phyloP scores from a whole-genome alignment of 768 basidiomycete species.

The Leccinum incarnatum region DNA sequence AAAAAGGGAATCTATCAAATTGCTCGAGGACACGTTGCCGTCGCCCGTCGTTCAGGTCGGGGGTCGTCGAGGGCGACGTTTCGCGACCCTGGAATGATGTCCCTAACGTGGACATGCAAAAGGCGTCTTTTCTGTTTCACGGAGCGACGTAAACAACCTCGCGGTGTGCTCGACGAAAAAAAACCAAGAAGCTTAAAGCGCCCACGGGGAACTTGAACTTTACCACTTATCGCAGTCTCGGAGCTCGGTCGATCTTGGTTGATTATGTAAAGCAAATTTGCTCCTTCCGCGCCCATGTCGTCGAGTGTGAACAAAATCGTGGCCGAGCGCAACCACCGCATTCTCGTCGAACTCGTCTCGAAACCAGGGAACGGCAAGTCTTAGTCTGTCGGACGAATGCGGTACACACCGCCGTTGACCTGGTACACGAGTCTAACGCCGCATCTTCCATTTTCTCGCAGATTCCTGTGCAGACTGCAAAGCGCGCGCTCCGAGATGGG shows the following conservation, averaged over 20 bases:
- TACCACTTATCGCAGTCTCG: neutral
- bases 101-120: conserved; percentile 13
- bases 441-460: conserved; percentile 31
- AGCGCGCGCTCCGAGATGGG: conserved; percentile 84
- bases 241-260: conserved; percentile 10
- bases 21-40: conserved; percentile 22
- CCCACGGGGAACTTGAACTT: neutral
- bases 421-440: neutral
- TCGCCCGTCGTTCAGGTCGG: conserved; percentile 14
- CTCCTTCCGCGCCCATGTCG: conserved; percentile 24
- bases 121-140: neutral
- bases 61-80: conserved; percentile 8
- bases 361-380: conserved; percentile 76
- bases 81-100: conserved; percentile 11
- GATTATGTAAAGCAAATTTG: conserved; percentile 17
- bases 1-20: conserved; percentile 51
- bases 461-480: conserved; percentile 93
- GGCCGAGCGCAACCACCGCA: conserved; percentile 61
- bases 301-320: conserved; percentile 53
- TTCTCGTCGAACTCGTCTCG: conserved; percentile 63
- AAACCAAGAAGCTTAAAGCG: neutral
- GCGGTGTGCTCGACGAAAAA: conserved; percentile 2
- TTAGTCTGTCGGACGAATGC: conserved; percentile 16
- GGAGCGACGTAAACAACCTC: conserved; percentile 15
- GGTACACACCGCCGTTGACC: neutral